These are phyloP conservation scores for Podospora conica DNA, from an alignment of 495 filamentous ascomycete genomes.

Conservation along the genomic window DNA sequence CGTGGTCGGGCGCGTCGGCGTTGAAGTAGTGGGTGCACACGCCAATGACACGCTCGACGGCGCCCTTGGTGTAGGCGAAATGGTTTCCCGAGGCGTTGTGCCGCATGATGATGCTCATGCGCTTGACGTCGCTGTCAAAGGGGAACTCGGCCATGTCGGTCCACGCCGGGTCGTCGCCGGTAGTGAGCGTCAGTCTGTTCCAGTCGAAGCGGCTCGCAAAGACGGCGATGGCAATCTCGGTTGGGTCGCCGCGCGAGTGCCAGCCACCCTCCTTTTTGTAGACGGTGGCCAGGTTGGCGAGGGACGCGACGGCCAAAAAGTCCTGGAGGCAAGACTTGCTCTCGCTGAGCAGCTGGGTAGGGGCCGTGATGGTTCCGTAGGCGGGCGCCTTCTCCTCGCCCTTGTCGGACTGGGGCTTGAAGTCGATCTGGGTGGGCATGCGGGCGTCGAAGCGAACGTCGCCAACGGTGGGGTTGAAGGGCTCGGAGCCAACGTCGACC, in stretches of 20 bases:
- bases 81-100: slow-evolving; percentile 29
- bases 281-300: slow-evolving; percentile 38
- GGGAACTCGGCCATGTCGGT: slow-evolving; percentile 64
- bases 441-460: slow-evolving; percentile 18
- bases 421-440: slow-evolving; percentile 26
- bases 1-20: neutral
- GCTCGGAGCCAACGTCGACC: slow-evolving; percentile 49
- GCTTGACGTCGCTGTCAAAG: slow-evolving; percentile 75
- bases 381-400: neutral
- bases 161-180: slow-evolving; percentile 36
- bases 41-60: slow-evolving; percentile 66
- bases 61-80: slow-evolving; percentile 67
- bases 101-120: slow-evolving; percentile 72
- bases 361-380: slow-evolving; percentile 5
- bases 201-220: slow-evolving; percentile 65
- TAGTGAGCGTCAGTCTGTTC: slow-evolving; percentile 47
- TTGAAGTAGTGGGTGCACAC: slow-evolving; percentile 23
- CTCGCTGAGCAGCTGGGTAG: slow-evolving; percentile 13
- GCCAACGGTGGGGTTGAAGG: slow-evolving; percentile 32
- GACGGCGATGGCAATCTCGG: slow-evolving; percentile 77
- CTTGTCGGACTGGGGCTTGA: slow-evolving; percentile 12
- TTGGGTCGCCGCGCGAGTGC: slow-evolving; percentile 73
- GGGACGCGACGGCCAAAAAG: slow-evolving; percentile 30
- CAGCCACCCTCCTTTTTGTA: slow-evolving; percentile 47
- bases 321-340: slow-evolving; percentile 23